Percentiles rank a stretch among this genome's conserved stretches.
phyloP scores from a whole-genome alignment of 768 basidiomycete species.

The Pholiota conissans region DNA sequence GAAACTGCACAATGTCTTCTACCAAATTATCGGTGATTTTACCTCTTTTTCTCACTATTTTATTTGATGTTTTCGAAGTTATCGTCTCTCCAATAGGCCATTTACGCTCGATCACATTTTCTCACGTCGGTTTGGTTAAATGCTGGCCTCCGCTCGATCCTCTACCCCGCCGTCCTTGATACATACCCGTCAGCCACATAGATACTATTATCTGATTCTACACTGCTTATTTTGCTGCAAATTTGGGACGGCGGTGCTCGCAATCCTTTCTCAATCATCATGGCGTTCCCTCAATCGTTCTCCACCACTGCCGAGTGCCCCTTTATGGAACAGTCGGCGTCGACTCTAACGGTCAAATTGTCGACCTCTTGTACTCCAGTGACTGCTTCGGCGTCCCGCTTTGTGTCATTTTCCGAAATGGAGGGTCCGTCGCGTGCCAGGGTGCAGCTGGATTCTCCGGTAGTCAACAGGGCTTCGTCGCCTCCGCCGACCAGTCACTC shows the following conservation, averaged over 20 bases:
- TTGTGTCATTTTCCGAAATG: constrained; percentile 18
- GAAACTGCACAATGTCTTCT: too few species aligned
- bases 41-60: too few species aligned
- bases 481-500: constrained; percentile 9
- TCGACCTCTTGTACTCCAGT: constrained; percentile 14
- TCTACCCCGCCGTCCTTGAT: constrained; percentile 10
- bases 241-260: constrained; percentile 1
- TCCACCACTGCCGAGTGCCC: constrained; percentile 20
- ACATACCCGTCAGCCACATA: neutral
- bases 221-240: constrained; percentile 2
- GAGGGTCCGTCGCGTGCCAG: constrained; percentile 9
- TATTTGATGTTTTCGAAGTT: too few species aligned
- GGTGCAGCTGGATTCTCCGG: constrained; percentile 9
- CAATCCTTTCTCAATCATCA: neutral
- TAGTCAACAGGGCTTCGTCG: constrained; percentile 4
- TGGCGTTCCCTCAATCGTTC: constrained; percentile 22
- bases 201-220: neutral
- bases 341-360: constrained; percentile 20
- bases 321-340: constrained; percentile 19
- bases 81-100: too few species aligned
- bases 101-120: constrained; percentile 18
- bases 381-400: constrained; percentile 16
- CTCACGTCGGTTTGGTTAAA: constrained; percentile 17
- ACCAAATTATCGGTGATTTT: too few species aligned
- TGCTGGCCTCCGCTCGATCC: neutral